These are phyloP conservation scores for Sequoia sempervirens DNA, from an alignment of 75 land plant species.

Conservation along the genomic window DNA sequence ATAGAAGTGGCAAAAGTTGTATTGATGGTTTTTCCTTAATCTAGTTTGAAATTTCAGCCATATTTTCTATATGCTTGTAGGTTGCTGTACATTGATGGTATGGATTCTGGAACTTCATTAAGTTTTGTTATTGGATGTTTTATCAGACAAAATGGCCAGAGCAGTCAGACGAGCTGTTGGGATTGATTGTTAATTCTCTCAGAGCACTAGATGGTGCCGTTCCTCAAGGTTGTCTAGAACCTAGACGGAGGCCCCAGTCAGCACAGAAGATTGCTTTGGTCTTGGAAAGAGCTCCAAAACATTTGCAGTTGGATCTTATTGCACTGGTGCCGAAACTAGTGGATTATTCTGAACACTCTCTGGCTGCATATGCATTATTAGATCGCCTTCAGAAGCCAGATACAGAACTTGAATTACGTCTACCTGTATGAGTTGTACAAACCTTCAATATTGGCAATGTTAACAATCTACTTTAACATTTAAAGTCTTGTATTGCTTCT, in stretches of 20 bases:
- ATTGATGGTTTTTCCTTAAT: not conserved
- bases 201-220: conserved; percentile 94
- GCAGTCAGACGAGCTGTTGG: conserved; percentile 95
- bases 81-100: not conserved
- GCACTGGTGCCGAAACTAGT: conserved; percentile 90
- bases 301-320: conserved; percentile 78
- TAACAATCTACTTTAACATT: not conserved
- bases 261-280: conserved; percentile 86
- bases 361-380: conserved; percentile 77
- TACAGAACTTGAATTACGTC: conserved; percentile 60
- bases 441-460: not conserved
- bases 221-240: conserved; percentile 89
- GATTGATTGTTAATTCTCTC: conserved; percentile 87
- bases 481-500: not conserved
- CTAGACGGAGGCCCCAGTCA: conserved; percentile 78
- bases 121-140: conserved; percentile 10
- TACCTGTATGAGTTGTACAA: conserved; percentile 46
- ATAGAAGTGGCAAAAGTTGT: not conserved
- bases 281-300: conserved; percentile 87
- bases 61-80: not conserved
- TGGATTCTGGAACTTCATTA: conserved; percentile 1
- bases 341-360: conserved; percentile 77
- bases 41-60: not conserved
- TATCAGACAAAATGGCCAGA: conserved; percentile 91
- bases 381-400: conserved; percentile 79